Base-by-base conservation (phyloP, 805 yeast genomes). In the Vanderwaltozyma tropicalis region DNA sequence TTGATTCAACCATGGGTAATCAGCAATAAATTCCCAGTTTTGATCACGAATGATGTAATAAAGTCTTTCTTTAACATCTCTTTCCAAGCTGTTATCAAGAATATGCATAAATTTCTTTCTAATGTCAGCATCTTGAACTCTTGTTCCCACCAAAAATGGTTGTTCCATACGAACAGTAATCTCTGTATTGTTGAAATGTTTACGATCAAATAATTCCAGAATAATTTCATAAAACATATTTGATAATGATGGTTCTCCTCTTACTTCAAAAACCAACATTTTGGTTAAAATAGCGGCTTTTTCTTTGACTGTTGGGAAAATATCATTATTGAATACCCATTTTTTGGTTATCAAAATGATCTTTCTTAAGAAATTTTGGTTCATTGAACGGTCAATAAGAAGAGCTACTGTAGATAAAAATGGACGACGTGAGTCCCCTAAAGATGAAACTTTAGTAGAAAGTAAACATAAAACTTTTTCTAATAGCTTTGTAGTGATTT, bases 1-100 rank as follows among this genome's bases (percentile, higher is more conserved):
- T 57, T 89, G 97, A 55, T 86, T 86, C 43, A 89, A 62, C 98
- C 98, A 92, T 30, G 87, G 83, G 50, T 82, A 83, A 47, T 92
- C 98, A 0, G 94, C 88, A 28, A 92, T 64, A 46, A 74, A 81
- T 55, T 92, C 99, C 99, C 99, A 92, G 52, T 86, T 89, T 57
- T 92, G 99, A 50, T 92, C 97, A 28, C 89, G 67, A n/a, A 94
- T 72, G 8, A 89, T 80, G 49, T 94, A 94, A 45, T 80, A 77
- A 26, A 92, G 64, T 41, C 98, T 69, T 56, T 84, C 86, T 47
- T 74, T 73, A 18, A 87, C 69, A 46, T 83, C 87, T 35, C 67
- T 71, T 43, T 88, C 96, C 43, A 92, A 64, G 46, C 94, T 82
- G 31, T 72, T 72, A 55, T 80, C 79, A 52, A 92, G 63, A 39